A percentile compares a stretch with the other conserved stretches of the same genome.
Conservation (phyloP, 208 protist genomes). For the Leishmania amazonensis region DNA sequence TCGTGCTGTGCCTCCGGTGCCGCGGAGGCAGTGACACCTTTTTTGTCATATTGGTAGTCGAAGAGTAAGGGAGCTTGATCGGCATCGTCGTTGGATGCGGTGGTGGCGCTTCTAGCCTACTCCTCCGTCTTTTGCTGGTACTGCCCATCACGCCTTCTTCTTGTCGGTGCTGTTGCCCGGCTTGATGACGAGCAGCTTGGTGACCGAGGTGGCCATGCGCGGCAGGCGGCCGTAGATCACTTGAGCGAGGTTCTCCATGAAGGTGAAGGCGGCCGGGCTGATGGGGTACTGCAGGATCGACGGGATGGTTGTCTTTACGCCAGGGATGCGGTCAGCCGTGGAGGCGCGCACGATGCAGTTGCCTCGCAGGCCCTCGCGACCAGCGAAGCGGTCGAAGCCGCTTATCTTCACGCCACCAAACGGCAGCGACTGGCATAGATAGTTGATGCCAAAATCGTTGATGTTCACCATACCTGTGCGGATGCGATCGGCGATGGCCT, state of each 20-base stretch:
- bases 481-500: conserved; percentile 80
- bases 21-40: not conserved
- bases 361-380: conserved; percentile 93
- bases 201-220: conserved; percentile 47
- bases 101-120: not conserved
- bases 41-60: not conserved
- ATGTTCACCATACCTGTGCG: conserved; percentile 92
- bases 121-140: too few species aligned
- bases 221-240: conserved; percentile 75
- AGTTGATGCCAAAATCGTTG: conserved; percentile 96
- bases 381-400: conserved; percentile 96
- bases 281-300: conserved; percentile 88
- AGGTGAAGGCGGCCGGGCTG: conserved; percentile 63
- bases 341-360: conserved; percentile 89
- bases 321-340: conserved; percentile 83
- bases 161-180: conserved; percentile 26
- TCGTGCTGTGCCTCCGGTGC: conserved; percentile 1
- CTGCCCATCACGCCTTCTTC: conserved; percentile 24
- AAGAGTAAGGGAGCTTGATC: not conserved
- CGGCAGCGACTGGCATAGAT: conserved; percentile 95
- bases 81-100: not conserved
- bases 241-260: conserved; percentile 77
- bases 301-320: conserved; percentile 85
- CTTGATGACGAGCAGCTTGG: conserved; percentile 65
- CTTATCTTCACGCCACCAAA: conserved; percentile 96